phyloP scores from a whole-genome alignment of 352 stramenopile species.

The Globisporangium middletonii region DNA sequence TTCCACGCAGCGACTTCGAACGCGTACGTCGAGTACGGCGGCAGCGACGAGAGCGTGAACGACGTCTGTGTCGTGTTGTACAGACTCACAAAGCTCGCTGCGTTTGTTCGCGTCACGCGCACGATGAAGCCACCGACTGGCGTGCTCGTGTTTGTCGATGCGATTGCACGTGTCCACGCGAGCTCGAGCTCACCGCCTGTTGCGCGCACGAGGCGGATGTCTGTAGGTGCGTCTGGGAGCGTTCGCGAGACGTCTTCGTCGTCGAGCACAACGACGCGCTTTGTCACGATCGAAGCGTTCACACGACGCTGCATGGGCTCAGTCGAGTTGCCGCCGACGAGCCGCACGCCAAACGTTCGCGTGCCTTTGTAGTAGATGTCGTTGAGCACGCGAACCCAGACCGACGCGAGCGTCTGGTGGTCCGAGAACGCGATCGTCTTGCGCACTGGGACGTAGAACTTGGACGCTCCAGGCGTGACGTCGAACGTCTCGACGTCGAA shows the following conservation, averaged over 20 bases:
- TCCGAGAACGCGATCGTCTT: conserved; percentile 24
- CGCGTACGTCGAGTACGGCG: conserved; percentile 21
- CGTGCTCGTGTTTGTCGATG: background rate
- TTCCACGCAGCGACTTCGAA: conserved; percentile 49
- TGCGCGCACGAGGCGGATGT: conserved; percentile 9
- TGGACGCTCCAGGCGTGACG: conserved; percentile 16
- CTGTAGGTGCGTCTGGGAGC: conserved; percentile 16
- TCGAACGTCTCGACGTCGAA: conserved; percentile 50
- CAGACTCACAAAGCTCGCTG: conserved; percentile 20
- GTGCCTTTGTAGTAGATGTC: conserved; percentile 31
- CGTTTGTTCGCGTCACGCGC: conserved; percentile 15
- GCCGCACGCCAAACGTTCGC: conserved; percentile 33
- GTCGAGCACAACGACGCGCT: conserved; percentile 32
- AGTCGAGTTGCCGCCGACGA: conserved; percentile 14
- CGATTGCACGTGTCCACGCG: conserved; percentile 12
- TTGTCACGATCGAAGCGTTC: conserved; percentile 16
- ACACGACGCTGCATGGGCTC: background rate
- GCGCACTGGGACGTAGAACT: conserved; percentile 30
- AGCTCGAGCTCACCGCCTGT: conserved; percentile 51
- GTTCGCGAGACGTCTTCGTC: conserved; percentile 32
- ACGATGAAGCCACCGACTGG: conserved; percentile 29
- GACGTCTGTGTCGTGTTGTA: conserved; percentile 30
- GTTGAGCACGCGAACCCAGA: conserved; percentile 43
- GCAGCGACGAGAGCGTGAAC: conserved; percentile 38
- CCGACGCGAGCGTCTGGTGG: conserved; percentile 22